Evolutionary conservation across 192 early-diverging fungal species (phyloP).

Genomic region (Coemansia pectinata): DNA sequence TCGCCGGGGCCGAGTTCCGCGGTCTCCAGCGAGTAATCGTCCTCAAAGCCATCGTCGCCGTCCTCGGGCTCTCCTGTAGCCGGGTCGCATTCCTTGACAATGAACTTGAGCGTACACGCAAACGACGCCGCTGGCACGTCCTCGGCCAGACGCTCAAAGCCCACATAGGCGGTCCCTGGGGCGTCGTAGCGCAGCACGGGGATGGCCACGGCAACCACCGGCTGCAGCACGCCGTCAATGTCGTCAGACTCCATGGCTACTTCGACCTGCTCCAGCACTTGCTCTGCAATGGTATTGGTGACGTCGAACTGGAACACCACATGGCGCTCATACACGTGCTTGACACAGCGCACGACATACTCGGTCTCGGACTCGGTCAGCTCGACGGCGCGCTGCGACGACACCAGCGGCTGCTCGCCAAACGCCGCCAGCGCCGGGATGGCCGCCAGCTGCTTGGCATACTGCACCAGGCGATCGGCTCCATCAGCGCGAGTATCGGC

Average conservation of each 20-base stretch:
- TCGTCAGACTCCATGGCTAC: constrained; percentile 78
- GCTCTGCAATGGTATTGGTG: constrained; percentile 93
- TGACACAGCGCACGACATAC: constrained; percentile 88
- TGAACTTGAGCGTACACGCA: constrained; percentile 82
- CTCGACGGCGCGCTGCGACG: constrained; percentile 68
- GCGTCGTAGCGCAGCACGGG: constrained; percentile 74
- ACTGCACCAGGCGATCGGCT: constrained; percentile 63
- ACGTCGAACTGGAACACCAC: constrained; percentile 97
- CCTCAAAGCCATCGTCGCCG: constrained; percentile 88
- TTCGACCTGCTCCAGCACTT: constrained; percentile 85
- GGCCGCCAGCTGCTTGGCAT: constrained; percentile 73
- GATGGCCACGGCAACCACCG: constrained; percentile 73
- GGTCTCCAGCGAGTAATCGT: constrained; percentile 92
- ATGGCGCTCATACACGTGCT: constrained; percentile 90
- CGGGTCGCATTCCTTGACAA: constrained; percentile 96
- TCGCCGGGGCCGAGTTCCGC: constrained; percentile 82
- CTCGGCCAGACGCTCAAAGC: constrained; percentile 66
- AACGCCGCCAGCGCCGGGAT: constrained; percentile 84
- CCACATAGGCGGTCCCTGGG: constrained; percentile 82
- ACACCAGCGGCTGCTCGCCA: constrained; percentile 73
- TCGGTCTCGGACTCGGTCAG: constrained; percentile 94
- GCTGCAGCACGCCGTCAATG: constrained; percentile 58
- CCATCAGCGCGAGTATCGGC: not conserved
- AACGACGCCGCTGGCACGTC: constrained; percentile 60
- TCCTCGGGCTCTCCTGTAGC: constrained; percentile 83